These are phyloP conservation scores for Candida methanosorbosa DNA, from an alignment of 805 yeast genomes.

Conservation along the genomic window DNA sequence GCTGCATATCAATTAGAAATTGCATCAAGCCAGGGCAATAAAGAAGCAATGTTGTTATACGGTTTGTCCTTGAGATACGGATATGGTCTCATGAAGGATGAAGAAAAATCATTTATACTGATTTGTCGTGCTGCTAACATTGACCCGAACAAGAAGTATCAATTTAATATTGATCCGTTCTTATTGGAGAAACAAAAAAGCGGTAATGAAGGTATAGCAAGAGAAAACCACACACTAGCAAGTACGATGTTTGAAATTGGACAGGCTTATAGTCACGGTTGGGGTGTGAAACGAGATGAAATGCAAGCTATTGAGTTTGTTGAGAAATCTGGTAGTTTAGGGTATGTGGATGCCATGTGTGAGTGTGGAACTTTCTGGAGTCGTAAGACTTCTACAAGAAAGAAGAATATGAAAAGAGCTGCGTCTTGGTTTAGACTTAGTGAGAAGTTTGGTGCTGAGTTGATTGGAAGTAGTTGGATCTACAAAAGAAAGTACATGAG, in stretches of 20 bases:
- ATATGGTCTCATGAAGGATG: slow-evolving; percentile 55
- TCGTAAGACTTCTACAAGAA: slow-evolving; percentile 39
- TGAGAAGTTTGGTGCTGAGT: slow-evolving; percentile 49
- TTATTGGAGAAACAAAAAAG: slow-evolving; percentile 23
- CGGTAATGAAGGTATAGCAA: slow-evolving; percentile 24
- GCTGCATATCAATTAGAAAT: slow-evolving; percentile 60
- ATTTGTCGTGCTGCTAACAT: slow-evolving; percentile 42
- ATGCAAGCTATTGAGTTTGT: slow-evolving; percentile 46
- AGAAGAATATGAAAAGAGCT: slow-evolving; percentile 52
- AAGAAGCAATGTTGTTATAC: slow-evolving; percentile 61
- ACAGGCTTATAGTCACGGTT: slow-evolving; percentile 43
- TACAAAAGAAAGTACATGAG: slow-evolving; percentile 56
- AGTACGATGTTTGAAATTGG: slow-evolving; percentile 57
- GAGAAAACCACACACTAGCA: slow-evolving; percentile 23
- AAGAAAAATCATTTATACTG: slow-evolving; percentile 49
- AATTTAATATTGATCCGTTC: slow-evolving; percentile 26
- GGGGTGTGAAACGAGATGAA: slow-evolving; percentile 49
- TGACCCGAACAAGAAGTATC: slow-evolving; percentile 11
- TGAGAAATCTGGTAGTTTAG: slow-evolving; percentile 59
- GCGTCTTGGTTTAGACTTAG: slow-evolving; percentile 66
- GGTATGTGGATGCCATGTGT: slow-evolving; percentile 60
- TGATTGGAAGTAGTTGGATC: slow-evolving; percentile 69
- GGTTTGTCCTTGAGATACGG: slow-evolving; percentile 62
- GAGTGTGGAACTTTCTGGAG: slow-evolving; percentile 66
- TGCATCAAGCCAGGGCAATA: slow-evolving; percentile 54